Percentiles rank a stretch among this genome's conserved stretches.
Evolutionary conservation across 164 flowering plant species (phyloP).

Genomic region (Berberis thunbergii): DNA sequence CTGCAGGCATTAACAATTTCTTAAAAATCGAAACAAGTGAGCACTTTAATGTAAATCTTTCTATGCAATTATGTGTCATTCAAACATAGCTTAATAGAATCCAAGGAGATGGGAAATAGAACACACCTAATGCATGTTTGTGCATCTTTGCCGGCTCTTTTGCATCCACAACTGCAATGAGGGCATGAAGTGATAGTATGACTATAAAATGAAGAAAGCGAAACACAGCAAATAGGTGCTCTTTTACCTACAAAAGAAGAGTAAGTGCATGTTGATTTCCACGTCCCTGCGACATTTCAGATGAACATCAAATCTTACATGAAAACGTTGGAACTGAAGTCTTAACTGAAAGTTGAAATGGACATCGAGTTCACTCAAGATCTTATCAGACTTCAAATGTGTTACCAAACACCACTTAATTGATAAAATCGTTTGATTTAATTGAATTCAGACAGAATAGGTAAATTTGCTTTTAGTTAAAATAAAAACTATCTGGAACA

Average conservation of each 20-base stretch:
- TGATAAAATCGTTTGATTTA: too few relatives aligned
- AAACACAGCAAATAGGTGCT: slow-evolving; percentile 54
- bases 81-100: neutral
- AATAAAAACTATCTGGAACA: too few relatives aligned
- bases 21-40: neutral
- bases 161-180: slow-evolving; percentile 62
- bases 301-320: neutral
- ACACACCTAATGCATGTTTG: slow-evolving; percentile 29
- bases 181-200: slow-evolving; percentile 45
- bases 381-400: too few relatives aligned
- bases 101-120: neutral
- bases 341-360: neutral
- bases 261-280: slow-evolving; percentile 68
- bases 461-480: too few relatives aligned
- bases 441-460: too few relatives aligned
- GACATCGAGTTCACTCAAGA: neutral
- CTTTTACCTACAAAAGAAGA: slow-evolving; percentile 42
- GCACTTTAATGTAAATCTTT: neutral
- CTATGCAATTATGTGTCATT: neutral
- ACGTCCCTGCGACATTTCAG: slow-evolving; percentile 38
- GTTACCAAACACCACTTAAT: too few relatives aligned
- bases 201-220: slow-evolving; percentile 62
- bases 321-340: neutral
- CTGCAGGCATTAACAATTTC: neutral
- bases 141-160: slow-evolving; percentile 16